Evolutionary conservation across 768 basidiomycete species (phyloP).

Genomic region (Suillus placidus): DNA sequence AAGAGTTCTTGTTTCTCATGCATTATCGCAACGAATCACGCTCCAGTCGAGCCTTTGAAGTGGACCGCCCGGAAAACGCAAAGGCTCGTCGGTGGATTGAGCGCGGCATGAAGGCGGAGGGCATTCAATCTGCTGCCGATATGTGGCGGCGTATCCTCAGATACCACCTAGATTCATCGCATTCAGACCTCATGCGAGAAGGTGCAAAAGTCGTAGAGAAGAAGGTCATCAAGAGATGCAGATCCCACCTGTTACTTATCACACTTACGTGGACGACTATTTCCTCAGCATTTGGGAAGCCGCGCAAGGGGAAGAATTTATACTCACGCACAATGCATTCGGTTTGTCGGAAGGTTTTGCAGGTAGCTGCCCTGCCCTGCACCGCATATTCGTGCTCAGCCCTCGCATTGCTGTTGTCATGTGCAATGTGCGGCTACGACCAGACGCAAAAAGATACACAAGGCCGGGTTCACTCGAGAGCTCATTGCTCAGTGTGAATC

Average conservation of each 20-base stretch:
- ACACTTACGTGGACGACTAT: constrained; percentile 28
- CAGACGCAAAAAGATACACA: not conserved
- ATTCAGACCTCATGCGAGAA: constrained; percentile 19
- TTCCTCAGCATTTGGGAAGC: constrained; percentile 41
- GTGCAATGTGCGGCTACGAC: constrained; percentile 20
- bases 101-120: constrained; percentile 22
- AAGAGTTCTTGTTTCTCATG: constrained; percentile 42
- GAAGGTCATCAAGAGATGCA: not conserved
- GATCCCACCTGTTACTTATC: constrained; percentile 29
- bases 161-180: constrained; percentile 37
- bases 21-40: constrained; percentile 30
- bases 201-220: constrained; percentile 3
- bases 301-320: constrained; percentile 36
- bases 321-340: constrained; percentile 35
- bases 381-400: constrained; percentile 39
- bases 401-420: constrained; percentile 38
- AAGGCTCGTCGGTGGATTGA: constrained; percentile 27
- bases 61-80: constrained; percentile 24
- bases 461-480: not conserved
- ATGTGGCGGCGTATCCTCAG: constrained; percentile 35
- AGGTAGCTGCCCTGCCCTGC: constrained; percentile 23
- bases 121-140: constrained; percentile 24
- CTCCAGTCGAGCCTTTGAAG: constrained; percentile 29
- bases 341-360: constrained; percentile 39
- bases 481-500: constrained; percentile 5